These are phyloP conservation scores for Pulveroboletus sp. DNA, from an alignment of 768 basidiomycete genomes.

Conservation along the genomic window DNA sequence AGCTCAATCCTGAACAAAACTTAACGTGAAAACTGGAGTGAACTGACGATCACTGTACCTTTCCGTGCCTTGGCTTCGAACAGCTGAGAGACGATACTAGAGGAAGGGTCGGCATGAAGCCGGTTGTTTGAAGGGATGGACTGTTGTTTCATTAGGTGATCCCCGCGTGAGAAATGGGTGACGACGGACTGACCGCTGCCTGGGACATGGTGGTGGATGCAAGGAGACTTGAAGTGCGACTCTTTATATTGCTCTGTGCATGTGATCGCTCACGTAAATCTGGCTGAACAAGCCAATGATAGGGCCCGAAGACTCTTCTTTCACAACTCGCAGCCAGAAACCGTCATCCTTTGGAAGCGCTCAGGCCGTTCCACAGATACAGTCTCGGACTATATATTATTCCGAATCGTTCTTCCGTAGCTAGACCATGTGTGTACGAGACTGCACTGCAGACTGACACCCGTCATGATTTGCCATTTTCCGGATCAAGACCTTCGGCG, in stretches of 20 bases:
- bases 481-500: constrained; percentile 4
- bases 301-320: not conserved
- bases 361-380: not conserved
- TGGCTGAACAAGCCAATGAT: constrained; percentile 1
- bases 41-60: constrained; percentile 34
- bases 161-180: not conserved
- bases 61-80: constrained; percentile 67
- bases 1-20: constrained; percentile 50
- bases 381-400: constrained; percentile 8
- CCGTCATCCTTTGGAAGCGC: constrained; percentile 2
- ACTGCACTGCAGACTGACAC: not conserved
- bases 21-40: not conserved
- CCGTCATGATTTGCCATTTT: constrained; percentile 14
- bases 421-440: constrained; percentile 7
- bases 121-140: constrained; percentile 39
- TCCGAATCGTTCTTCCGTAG: not conserved
- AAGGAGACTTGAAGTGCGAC: not conserved
- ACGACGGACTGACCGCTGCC: constrained; percentile 30
- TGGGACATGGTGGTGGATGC: constrained; percentile 34
- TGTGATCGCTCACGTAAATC: constrained; percentile 1
- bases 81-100: constrained; percentile 44
- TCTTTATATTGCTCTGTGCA: constrained; percentile 18
- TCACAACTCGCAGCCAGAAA: constrained; percentile 2
- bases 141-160: constrained; percentile 22
- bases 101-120: constrained; percentile 51